Conservation (phyloP, 208 protist species). For the Crithidia thermophila region DNA sequence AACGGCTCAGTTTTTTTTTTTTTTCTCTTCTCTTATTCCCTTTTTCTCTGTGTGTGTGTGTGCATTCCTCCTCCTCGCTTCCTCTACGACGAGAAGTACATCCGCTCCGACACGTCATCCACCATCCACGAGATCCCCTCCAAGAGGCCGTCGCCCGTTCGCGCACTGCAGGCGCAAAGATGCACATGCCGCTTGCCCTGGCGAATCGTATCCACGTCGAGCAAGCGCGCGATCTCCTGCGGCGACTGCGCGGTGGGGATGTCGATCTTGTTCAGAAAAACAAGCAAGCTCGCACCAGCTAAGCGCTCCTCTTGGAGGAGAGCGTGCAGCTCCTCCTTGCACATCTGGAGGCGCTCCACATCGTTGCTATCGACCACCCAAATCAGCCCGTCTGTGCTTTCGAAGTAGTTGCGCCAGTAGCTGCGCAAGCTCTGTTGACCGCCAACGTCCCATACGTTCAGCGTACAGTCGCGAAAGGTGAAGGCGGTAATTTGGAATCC, state of each 20-base stretch:
- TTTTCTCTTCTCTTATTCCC: not conserved
- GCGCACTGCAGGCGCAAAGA: slow-evolving; percentile 96
- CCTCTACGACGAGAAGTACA: slow-evolving; percentile 80
- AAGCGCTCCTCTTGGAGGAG: slow-evolving; percentile 97
- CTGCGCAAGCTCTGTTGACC: slow-evolving; percentile 99
- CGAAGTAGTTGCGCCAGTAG: slow-evolving; percentile 99
- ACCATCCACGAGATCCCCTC: slow-evolving; percentile 99
- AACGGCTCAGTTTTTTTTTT: no score
- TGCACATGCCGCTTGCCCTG: slow-evolving; percentile 92
- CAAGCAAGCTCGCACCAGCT: slow-evolving; percentile 97
- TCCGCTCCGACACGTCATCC: slow-evolving; percentile 94
- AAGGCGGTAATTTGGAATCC: slow-evolving; percentile 99
- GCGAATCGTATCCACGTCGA: slow-evolving; percentile 85
- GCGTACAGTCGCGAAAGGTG: slow-evolving; percentile 95
- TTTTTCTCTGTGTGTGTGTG: not conserved
- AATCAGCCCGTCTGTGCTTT: slow-evolving; percentile 96
- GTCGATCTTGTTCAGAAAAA: slow-evolving; percentile 99
- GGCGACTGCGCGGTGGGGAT: slow-evolving; percentile 82
- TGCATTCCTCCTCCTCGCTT: no score
- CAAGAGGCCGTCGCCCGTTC: slow-evolving; percentile 94
- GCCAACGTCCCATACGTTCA: slow-evolving; percentile 99
- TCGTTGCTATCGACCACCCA: slow-evolving; percentile 98
- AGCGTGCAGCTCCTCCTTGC: slow-evolving; percentile 94
- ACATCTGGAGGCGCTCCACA: slow-evolving; percentile 88
- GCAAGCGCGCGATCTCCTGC: slow-evolving; percentile 61